Conservation (phyloP, 352 stramenopile genomes). For the Vaucheria bursata region DNA sequence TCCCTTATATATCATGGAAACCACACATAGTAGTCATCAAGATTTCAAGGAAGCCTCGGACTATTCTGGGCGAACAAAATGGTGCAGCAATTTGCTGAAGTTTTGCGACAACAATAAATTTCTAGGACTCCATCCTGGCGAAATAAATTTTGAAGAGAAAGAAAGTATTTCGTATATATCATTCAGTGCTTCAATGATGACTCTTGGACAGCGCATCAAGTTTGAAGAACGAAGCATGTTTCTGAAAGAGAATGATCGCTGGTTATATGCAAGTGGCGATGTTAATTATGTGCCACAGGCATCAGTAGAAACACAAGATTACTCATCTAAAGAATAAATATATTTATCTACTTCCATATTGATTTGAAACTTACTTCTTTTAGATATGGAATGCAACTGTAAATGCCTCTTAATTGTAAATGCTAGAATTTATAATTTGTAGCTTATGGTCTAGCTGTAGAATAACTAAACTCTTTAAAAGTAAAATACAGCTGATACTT, state of each 20-base stretch:
- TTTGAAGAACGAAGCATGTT: slow-evolving; percentile 11
- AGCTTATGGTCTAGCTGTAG: too few relatives aligned
- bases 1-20: slow-evolving; percentile 9
- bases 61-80: not conserved
- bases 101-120: slow-evolving; percentile 12
- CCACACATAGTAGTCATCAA: not conserved
- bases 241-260: not conserved
- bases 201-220: not conserved
- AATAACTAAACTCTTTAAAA: too few relatives aligned
- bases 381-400: too few relatives aligned
- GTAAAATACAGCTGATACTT: too few relatives aligned
- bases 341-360: too few relatives aligned
- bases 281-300: not conserved
- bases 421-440: too few relatives aligned
- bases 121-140: not conserved
- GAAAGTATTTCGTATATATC: not conserved
- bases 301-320: not conserved
- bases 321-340: too few relatives aligned
- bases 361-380: too few relatives aligned
- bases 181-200: not conserved
- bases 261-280: slow-evolving; percentile 8
- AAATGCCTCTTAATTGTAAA: too few relatives aligned
- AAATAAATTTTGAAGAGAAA: not conserved
- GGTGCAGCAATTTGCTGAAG: not conserved
- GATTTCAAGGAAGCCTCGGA: slow-evolving; percentile 1